Conservation (phyloP, 495 filamentous ascomycete genomes). For the Penicilliopsis zonata region DNA sequence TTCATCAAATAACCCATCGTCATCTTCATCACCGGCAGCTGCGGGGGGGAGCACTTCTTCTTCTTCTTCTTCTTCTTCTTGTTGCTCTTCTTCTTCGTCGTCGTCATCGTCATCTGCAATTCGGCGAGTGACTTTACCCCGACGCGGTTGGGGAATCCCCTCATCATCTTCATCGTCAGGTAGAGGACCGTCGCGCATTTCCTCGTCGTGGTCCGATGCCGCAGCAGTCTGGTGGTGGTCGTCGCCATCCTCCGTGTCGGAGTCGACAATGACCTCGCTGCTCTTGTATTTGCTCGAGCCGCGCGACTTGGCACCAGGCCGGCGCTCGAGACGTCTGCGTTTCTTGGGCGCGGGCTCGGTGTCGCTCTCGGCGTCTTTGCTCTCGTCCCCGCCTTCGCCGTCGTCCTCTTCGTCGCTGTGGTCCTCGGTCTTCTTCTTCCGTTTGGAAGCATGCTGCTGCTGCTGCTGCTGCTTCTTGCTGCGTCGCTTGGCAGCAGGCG, state of each 20-base stretch:
- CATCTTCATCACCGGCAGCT: constrained; percentile 5
- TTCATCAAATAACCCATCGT: constrained; percentile 16
- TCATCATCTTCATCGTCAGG: constrained; percentile 13
- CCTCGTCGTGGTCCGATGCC: constrained; percentile 17
- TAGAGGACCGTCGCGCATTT: constrained; percentile 6
- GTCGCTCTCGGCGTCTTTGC: constrained; percentile 15
- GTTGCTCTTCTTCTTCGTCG: constrained; percentile 28
- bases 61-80: constrained; percentile 9
- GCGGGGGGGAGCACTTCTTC: constrained; percentile 3
- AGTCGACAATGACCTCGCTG: constrained; percentile 67
- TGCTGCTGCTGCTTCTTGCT: constrained; percentile 39
- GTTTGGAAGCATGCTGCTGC: constrained; percentile 41
- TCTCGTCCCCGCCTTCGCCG: background rate
- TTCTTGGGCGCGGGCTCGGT: constrained; percentile 33
- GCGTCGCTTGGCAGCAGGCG: constrained; percentile 62
- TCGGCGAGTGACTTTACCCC: constrained; percentile 22
- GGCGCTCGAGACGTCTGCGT: constrained; percentile 36
- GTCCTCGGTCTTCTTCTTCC: constrained; percentile 59
- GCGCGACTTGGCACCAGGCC: constrained; percentile 47
- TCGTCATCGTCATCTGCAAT: constrained; percentile 36
- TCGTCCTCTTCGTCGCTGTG: constrained; percentile 12
- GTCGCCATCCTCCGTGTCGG: constrained; percentile 45
- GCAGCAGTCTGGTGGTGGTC: constrained; percentile 13
- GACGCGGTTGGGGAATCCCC: constrained; percentile 22
- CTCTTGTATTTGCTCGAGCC: constrained; percentile 60